A percentile compares a stretch with the other conserved stretches of the same genome.
Evolutionary conservation across 176 grass and related monocot genomes (phyloP).

Genomic region (Oryza brachyantha): DNA sequence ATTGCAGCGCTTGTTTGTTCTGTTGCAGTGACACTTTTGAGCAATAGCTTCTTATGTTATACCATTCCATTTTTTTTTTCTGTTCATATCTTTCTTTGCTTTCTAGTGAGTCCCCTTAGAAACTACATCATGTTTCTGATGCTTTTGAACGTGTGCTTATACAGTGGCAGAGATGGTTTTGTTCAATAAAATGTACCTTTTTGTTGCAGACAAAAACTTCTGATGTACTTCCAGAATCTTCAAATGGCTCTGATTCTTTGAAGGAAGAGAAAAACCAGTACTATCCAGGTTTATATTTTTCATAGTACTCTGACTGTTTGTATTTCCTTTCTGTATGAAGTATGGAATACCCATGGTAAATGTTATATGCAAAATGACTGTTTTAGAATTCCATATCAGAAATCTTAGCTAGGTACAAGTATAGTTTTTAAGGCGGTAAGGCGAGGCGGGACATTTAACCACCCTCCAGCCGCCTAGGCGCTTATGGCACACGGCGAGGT

Average conservation of each 20-base stretch:
- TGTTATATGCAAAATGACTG: constrained; percentile 4
- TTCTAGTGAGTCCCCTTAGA: constrained; percentile 5
- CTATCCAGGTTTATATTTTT: constrained; percentile 65
- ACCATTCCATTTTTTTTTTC: background rate
- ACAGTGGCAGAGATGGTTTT: constrained; percentile 3
- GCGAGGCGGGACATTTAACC: too few species aligned
- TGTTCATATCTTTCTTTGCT: constrained; percentile 7
- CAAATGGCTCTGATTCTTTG: constrained; percentile 48
- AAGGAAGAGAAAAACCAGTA: constrained; percentile 75
- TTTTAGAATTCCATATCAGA: constrained; percentile 9
- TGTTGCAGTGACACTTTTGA: background rate
- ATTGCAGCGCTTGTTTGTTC: background rate
- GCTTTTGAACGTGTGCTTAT: background rate
- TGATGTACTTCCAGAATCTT: constrained; percentile 48
- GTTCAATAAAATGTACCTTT: background rate
- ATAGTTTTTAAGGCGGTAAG: too few species aligned
- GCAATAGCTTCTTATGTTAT: background rate
- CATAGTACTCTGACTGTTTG: background rate
- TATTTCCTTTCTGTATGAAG: background rate
- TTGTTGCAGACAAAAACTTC: constrained; percentile 41
- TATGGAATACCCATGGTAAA: background rate
- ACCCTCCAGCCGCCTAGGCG: too few species aligned
- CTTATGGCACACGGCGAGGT: too few species aligned
- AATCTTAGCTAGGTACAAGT: background rate
- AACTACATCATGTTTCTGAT: background rate